Percentiles rank a stretch among this genome's conserved stretches.
Evolutionary conservation across 345 rosid species (phyloP).

Genomic region (Theobroma cacao): DNA sequence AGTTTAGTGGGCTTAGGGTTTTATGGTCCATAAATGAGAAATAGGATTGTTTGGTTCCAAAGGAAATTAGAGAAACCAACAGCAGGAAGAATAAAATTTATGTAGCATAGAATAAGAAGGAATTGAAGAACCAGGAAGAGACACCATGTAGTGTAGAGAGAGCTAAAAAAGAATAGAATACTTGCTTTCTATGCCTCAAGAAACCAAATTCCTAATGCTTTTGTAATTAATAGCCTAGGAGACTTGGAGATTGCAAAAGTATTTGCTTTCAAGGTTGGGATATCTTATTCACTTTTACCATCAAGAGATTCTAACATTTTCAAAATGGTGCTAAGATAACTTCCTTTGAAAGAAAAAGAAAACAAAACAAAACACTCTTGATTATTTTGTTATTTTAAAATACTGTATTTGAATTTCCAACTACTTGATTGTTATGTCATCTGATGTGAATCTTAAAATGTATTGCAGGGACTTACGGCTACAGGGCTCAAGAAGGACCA

Average conservation of each 20-base stretch:
- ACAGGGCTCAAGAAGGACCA: conserved; percentile 70
- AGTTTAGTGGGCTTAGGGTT: background rate
- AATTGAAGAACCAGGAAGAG: too few relatives aligned
- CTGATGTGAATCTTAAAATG: background rate
- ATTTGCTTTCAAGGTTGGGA: too few relatives aligned
- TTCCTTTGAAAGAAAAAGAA: background rate
- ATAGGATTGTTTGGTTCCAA: background rate
- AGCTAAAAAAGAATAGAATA: too few relatives aligned
- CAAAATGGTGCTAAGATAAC: background rate
- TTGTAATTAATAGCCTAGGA: too few relatives aligned
- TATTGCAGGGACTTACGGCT: conserved; percentile 63
- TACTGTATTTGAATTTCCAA: background rate
- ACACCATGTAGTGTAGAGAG: too few relatives aligned
- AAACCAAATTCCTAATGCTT: too few relatives aligned
- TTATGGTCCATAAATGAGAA: background rate
- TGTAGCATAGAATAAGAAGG: too few relatives aligned
- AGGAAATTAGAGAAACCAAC: too few relatives aligned
- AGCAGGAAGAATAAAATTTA: too few relatives aligned
- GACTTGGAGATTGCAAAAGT: too few relatives aligned
- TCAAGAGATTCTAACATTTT: background rate
- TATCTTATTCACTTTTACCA: background rate
- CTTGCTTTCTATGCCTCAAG: too few relatives aligned
- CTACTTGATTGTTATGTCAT: background rate
- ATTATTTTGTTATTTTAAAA: background rate
- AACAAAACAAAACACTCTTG: background rate